Conservation (phyloP, 2,329 filamentous ascomycete genomes). For the Fusarium bulbicola region DNA sequence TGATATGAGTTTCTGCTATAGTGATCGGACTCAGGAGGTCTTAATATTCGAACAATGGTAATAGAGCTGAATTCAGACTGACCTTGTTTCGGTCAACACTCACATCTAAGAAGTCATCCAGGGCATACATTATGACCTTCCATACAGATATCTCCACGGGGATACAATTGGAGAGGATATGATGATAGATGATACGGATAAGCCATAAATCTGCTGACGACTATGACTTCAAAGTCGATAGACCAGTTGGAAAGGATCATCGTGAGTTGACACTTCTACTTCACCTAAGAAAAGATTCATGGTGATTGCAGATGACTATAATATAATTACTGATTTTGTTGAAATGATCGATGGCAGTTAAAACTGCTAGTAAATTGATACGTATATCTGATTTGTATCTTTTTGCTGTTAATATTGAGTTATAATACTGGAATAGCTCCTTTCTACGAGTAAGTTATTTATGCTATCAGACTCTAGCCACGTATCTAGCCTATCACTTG, state of each 20-base stretch:
- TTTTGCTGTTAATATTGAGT: too few species aligned
- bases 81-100: neutral
- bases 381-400: neutral
- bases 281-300: accelerated
- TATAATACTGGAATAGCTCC: neutral
- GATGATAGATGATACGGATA: neutral
- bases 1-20: neutral
- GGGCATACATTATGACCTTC: too few species aligned
- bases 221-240: too few species aligned
- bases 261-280: accelerated
- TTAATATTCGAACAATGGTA: too few species aligned
- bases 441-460: neutral
- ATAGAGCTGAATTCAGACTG: neutral
- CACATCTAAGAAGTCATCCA: neutral
- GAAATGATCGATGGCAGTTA: accelerated
- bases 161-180: too few species aligned
- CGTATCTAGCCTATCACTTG: too few species aligned
- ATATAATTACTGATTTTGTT: accelerated
- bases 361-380: neutral
- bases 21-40: neutral
- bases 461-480: neutral
- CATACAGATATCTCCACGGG: too few species aligned
- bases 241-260: neutral
- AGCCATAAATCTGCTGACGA: too few species aligned
- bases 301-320: accelerated